A percentile compares a stretch with the other conserved stretches of the same genome.
phyloP scores from a whole-genome alignment of 1,139 yeast genomes.

The Kodamaea sp. region DNA sequence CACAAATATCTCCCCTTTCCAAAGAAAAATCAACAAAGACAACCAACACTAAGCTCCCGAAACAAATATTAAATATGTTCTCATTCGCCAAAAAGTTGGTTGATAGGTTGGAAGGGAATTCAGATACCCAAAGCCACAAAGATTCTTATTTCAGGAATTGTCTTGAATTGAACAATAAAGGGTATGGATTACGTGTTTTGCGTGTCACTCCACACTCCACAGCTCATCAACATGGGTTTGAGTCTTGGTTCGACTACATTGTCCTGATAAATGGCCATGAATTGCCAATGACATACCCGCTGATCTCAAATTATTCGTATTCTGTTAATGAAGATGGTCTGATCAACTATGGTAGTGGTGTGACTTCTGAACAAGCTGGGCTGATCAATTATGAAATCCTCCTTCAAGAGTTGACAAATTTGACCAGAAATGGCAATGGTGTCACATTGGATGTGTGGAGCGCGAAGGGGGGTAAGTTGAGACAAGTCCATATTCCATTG shows the following conservation, averaged over 20 bases:
- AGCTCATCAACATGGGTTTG: slow-evolving; percentile 46
- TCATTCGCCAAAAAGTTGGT: slow-evolving; percentile 86
- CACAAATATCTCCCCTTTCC: no score
- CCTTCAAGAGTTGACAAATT: slow-evolving; percentile 31
- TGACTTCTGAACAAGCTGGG: slow-evolving; percentile 38
- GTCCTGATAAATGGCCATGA: slow-evolving; percentile 75
- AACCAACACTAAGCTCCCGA: not conserved
- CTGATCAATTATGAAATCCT: slow-evolving; percentile 34
- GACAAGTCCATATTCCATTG: slow-evolving; percentile 50
- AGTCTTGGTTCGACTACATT: slow-evolving; percentile 84
- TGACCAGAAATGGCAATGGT: slow-evolving; percentile 32
- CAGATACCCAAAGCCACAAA: slow-evolving; percentile 28
- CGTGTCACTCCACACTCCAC: slow-evolving; percentile 39
- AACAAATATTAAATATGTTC: slow-evolving; percentile 50
- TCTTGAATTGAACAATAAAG: slow-evolving; percentile 38
- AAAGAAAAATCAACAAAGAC: not conserved
- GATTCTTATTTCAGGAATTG: slow-evolving; percentile 56
- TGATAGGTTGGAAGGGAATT: slow-evolving; percentile 56
- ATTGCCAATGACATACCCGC: slow-evolving; percentile 49
- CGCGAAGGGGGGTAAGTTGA: slow-evolving; percentile 76
- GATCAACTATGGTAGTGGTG: slow-evolving; percentile 35
- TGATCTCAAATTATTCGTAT: slow-evolving; percentile 30
- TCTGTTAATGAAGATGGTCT: slow-evolving; percentile 44
- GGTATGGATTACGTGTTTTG: slow-evolving; percentile 42
- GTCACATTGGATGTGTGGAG: slow-evolving; percentile 75